A percentile compares a stretch with the other conserved stretches of the same genome.
Evolutionary conservation across 352 stramenopile species (phyloP).

Genomic region (Phytophthora tentaculata): DNA sequence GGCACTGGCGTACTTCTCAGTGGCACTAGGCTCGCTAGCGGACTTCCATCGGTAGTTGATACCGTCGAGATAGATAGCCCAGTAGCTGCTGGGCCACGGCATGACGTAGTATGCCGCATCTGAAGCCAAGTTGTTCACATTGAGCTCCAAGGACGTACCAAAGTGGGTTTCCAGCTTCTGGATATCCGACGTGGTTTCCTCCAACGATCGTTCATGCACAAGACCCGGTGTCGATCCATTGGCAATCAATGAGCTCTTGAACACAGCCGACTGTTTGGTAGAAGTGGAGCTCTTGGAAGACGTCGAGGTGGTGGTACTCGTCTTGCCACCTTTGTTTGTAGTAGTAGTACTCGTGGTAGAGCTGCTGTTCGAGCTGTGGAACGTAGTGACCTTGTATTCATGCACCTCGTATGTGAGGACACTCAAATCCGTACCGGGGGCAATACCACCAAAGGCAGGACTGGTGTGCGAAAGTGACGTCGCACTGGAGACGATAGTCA

Average conservation of each 20-base stretch:
- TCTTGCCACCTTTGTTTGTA: slow-evolving; percentile 16
- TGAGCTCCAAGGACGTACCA: slow-evolving; percentile 33
- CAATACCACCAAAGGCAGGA: slow-evolving; percentile 36
- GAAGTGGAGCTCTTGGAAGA: slow-evolving; percentile 22
- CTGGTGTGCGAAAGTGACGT: slow-evolving; percentile 38
- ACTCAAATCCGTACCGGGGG: slow-evolving; percentile 6
- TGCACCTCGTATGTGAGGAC: slow-evolving; percentile 30
- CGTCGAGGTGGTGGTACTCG: slow-evolving; percentile 13
- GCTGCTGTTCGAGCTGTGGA: slow-evolving; percentile 22
- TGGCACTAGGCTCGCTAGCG: slow-evolving; percentile 31
- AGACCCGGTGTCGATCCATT: not conserved
- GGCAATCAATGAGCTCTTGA: slow-evolving; percentile 16
- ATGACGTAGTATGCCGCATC: slow-evolving; percentile 33
- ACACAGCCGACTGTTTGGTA: slow-evolving; percentile 21
- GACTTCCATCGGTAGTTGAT: slow-evolving; percentile 64
- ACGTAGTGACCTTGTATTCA: slow-evolving; percentile 25
- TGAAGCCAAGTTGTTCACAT: slow-evolving; percentile 32
- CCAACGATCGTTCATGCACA: slow-evolving; percentile 22
- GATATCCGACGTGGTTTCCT: slow-evolving; percentile 30
- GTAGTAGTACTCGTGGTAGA: slow-evolving; percentile 20
- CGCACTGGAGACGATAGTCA: slow-evolving; percentile 31
- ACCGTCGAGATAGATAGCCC: slow-evolving; percentile 61
- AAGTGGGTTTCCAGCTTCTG: slow-evolving; percentile 49
- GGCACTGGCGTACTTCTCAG: slow-evolving; percentile 52
- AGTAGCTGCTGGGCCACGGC: slow-evolving; percentile 69